Evolutionary conservation across 179 eudicot species (phyloP).

Genomic region (Amaranthus tricolor): DNA sequence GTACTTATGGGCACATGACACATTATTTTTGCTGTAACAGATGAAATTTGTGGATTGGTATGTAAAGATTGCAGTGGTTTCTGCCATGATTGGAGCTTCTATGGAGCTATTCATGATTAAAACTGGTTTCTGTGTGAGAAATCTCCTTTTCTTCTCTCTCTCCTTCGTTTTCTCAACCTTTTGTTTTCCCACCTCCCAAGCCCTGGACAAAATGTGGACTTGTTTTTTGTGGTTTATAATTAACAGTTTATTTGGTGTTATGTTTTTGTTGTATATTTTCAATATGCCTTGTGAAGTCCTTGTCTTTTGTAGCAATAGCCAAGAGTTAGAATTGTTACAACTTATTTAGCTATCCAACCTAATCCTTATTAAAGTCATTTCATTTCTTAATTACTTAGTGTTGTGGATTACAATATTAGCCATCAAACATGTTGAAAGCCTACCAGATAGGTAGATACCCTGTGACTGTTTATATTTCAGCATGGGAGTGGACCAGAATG

Average conservation of each 20-base stretch:
- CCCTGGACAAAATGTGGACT: no score
- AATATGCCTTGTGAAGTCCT: not conserved
- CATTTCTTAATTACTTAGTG: not conserved
- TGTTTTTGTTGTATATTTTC: not conserved
- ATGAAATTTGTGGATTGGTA: constrained; percentile 86
- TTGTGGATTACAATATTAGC: not conserved
- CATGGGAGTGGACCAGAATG: not conserved
- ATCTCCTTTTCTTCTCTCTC: constrained; percentile 26
- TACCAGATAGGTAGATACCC: not conserved
- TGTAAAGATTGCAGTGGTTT: constrained; percentile 60
- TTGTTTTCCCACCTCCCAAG: no score
- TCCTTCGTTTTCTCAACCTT: not conserved
- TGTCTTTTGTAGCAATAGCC: not conserved
- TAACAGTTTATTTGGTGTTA: not conserved
- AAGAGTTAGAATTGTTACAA: not conserved
- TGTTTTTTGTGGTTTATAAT: not conserved
- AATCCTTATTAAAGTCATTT: not conserved
- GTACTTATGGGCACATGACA: not conserved
- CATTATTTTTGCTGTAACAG: constrained; percentile 6
- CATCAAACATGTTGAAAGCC: not conserved
- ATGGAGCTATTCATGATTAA: constrained; percentile 95
- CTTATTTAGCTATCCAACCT: not conserved
- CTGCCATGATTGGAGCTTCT: constrained; percentile 71
- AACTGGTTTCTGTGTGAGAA: constrained; percentile 82
- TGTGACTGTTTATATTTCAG: not conserved